phyloP scores from a whole-genome alignment of 192 early-diverging fungal genomes.

The Entomortierella lignicola region DNA sequence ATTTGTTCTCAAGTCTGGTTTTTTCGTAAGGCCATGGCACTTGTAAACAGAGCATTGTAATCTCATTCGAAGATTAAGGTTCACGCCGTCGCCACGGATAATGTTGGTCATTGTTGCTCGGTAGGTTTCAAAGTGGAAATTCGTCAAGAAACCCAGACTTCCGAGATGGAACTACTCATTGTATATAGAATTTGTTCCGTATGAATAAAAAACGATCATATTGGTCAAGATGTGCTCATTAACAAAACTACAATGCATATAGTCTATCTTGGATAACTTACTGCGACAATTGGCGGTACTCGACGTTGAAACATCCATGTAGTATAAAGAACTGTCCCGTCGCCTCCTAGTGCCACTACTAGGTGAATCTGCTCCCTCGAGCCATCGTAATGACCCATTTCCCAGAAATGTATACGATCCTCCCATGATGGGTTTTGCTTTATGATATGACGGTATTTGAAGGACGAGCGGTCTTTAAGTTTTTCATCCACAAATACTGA shows the following conservation, averaged over 20 bases:
- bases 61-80: constrained; percentile 89
- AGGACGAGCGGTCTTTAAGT: constrained; percentile 25
- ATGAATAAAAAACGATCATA: background rate
- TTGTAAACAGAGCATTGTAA: constrained; percentile 87
- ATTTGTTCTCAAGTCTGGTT: background rate
- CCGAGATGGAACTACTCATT: constrained; percentile 94
- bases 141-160: constrained; percentile 91
- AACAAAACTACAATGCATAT: background rate
- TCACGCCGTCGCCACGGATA: constrained; percentile 62
- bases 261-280: constrained; percentile 1
- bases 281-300: constrained; percentile 84
- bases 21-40: constrained; percentile 23
- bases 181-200: too few species aligned
- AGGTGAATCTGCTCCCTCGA: constrained; percentile 32
- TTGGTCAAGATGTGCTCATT: background rate
- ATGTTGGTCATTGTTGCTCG: constrained; percentile 61
- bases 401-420: constrained; percentile 36
- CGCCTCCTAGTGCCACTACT: constrained; percentile 78
- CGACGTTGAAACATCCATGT: constrained; percentile 85
- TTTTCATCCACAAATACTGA: constrained; percentile 42
- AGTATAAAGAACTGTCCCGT: constrained; percentile 93
- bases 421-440: constrained; percentile 25
- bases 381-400: constrained; percentile 24
- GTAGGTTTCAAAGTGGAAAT: constrained; percentile 79
- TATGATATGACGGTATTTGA: constrained; percentile 32